Evolutionary conservation across 352 stramenopile genomes (phyloP), one percentile per base, ranked within the genome.

Genomic region (Detonula confervacea): DNA sequence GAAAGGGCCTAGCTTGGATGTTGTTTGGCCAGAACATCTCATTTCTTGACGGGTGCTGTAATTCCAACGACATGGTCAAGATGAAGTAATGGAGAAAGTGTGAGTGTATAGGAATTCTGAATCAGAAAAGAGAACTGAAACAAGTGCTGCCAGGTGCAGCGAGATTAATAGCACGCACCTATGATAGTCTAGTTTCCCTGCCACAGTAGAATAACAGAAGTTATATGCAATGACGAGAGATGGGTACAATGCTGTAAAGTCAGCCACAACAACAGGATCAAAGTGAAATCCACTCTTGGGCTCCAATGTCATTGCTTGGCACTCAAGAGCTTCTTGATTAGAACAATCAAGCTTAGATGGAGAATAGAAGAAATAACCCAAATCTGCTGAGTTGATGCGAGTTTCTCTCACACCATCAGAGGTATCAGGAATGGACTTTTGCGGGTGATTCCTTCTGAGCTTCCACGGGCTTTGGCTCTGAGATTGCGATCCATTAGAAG

Each of bases 201-300:
- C 86, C 49, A 96, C 93, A 16, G 95, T 99, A 30, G 96, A 98
- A 84, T 98, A 99, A 86, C 98, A 99, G 3, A 99, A 82, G 87
- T 99, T 99, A 84, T 99, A 99, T 20, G 95, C 97, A 77, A 99
- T 99, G 6, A 99, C 95, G 39, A 99, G 96, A 0, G 97, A 99
- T 12, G 98, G 98, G 87, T 99, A 99, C 20, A 99, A 90, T n/a
- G 97, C 98, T 74, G 97, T 98, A 73, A 99, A 99, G 79, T 99
- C 98, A 51, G 99, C 95, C 16, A 99, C 97, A 27, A 99, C 94
- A 24, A 99, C 95, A 8, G 98, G 98, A 33, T 99, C 96, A 2
- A 92, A 87, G 83, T 99, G 98, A 80, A 99, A 98, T 46, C 90
- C 94, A 14, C 95, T 98, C 37, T 97, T 77, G 0, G 98, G 97